A percentile compares a stretch with the other conserved stretches of the same genome.
These are phyloP conservation scores for Discostella stelligeroides DNA, from an alignment of 108 stramenopile genomes.

Conservation along the genomic window DNA sequence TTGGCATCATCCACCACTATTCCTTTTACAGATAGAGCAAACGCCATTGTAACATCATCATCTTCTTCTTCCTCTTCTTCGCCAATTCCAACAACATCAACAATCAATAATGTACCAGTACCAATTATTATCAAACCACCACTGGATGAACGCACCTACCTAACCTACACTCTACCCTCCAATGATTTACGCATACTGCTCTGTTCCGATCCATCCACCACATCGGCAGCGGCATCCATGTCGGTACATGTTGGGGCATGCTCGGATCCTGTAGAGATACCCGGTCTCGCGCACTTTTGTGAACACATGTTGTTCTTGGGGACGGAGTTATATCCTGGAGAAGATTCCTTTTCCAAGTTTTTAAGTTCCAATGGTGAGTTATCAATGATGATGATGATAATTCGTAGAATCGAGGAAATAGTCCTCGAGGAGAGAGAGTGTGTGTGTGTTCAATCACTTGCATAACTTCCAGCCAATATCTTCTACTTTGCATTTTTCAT, in stretches of 20 bases:
- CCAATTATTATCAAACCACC: conserved; percentile 77
- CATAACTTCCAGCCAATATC: too few relatives aligned
- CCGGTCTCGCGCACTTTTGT: conserved; percentile 93
- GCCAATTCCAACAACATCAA: background rate
- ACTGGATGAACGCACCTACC: conserved; percentile 68
- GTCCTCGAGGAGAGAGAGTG: too few relatives aligned
- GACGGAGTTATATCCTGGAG: conserved; percentile 88
- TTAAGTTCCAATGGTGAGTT: conserved; percentile 72
- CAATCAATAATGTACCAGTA: conserved; percentile 4
- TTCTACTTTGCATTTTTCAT: background rate
- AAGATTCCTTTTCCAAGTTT: conserved; percentile 86
- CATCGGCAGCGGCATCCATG: conserved; percentile 91
- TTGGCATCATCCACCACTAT: conserved; percentile 32
- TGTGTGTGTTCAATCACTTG: too few relatives aligned
- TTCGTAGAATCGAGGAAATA: conserved; percentile 90
- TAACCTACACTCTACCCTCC: conserved; percentile 47
- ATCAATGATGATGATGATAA: conserved; percentile 90
- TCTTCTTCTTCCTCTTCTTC: background rate
- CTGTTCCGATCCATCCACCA: conserved; percentile 84
- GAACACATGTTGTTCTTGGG: conserved; percentile 98
- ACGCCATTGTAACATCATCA: conserved; percentile 10
- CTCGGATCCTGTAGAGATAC: conserved; percentile 87
- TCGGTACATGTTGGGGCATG: conserved; percentile 91
- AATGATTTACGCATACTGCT: conserved; percentile 78
- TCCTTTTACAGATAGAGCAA: background rate